Evolutionary conservation across 345 rosid genomes (phyloP), one percentile per base, ranked within the genome.

Genomic region (Pelargonium nanum): DNA sequence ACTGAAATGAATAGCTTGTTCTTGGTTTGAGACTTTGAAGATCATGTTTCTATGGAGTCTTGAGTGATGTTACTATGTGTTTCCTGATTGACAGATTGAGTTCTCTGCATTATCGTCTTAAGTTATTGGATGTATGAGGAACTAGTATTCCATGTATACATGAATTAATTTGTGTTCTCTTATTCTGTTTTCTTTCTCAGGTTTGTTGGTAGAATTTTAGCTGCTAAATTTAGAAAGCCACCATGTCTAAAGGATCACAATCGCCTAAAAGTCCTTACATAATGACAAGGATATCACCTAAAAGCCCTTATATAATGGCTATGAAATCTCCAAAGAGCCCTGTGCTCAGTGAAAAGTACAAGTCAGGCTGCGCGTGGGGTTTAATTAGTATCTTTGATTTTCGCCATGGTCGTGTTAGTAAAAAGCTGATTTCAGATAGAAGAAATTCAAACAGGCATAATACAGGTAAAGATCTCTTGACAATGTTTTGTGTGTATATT

Each of bases 301-400:
- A 52, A 21, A 52, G 55, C 22, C 22, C 22, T 19, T 52, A 19
- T 8, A 20, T 52, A 20, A 66, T 68, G 80, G 76, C 71, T 24
- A 81, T 34, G 70, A 81, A 84, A 70, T 67, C 78, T 50, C 66
- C 78, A 3, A 81, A 70, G 73, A 85, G 87, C 70, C 90, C 89
- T 60, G 67, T 72, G 50, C 24, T 74, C 55, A 78, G 75, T 52
- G 90, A 83, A 68, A 77, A 67, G 59, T 72, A 85, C 69, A 82
- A 83, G 78, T 80, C 89, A 15, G 81, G 88, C 65, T 83, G 92
- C 55, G 80, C 78, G 10, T 76, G 80, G 80, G 65, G 82, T 63
- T 67, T 86, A 34, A 73, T 81, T 52, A 74, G 66, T 23, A 70
- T 83, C 61, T 78, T 83, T 13, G 80, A 70, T 65, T 78, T 86